Evolutionary conservation across 371 early-diverging fungal species (phyloP).

Genomic region (Parasitella parasitica): DNA sequence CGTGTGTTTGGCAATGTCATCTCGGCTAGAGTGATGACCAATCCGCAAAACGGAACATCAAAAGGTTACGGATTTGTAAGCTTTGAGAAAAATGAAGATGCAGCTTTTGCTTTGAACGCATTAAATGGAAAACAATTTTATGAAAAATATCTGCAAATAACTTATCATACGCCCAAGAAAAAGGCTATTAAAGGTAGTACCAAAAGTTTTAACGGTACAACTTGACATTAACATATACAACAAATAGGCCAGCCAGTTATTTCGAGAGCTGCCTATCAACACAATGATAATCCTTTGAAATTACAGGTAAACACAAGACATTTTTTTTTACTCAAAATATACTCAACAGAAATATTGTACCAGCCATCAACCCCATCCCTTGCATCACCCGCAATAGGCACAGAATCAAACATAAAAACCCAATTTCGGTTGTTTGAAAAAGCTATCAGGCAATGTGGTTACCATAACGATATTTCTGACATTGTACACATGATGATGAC

Average conservation of each 20-base stretch:
- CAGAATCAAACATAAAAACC: slow-evolving; percentile 31
- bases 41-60: slow-evolving; percentile 41
- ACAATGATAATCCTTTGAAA: no score
- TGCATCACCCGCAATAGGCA: slow-evolving; percentile 42
- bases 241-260: no score
- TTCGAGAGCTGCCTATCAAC: no score
- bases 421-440: slow-evolving; percentile 40
- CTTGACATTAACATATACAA: no score
- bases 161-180: slow-evolving; percentile 51
- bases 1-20: slow-evolving; percentile 47
- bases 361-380: no score
- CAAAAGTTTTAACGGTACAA: no score
- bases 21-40: slow-evolving; percentile 50
- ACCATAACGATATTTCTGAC: slow-evolving; percentile 18
- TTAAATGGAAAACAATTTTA: slow-evolving; percentile 35
- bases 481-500: slow-evolving; percentile 51
- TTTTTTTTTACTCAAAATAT: not conserved
- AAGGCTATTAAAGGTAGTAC: no score
- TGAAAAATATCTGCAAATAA: slow-evolving; percentile 36
- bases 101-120: slow-evolving; percentile 33
- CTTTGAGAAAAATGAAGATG: slow-evolving; percentile 41
- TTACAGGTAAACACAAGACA: no score
- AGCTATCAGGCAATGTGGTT: slow-evolving; percentile 32
- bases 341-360: no score
- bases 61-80: slow-evolving; percentile 52